These are phyloP conservation scores for Verticillium longisporum DNA, from an alignment of 2,329 filamentous ascomycete genomes.

Conservation along the genomic window DNA sequence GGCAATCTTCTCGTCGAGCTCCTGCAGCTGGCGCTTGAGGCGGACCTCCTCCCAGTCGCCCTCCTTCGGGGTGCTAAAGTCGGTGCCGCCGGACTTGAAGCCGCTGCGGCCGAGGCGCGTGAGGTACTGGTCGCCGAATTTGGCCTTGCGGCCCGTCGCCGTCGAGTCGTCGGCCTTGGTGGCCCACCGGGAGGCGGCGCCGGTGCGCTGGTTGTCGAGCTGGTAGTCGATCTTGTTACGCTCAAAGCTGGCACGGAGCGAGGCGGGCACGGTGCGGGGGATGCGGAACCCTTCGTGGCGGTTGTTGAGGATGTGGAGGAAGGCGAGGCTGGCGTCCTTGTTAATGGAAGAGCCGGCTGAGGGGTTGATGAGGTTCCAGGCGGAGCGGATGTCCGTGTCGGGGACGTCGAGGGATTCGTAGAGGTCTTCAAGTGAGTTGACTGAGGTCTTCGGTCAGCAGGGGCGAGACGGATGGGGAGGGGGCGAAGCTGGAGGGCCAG, in stretches of 20 bases:
- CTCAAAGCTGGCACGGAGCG: slow-evolving; percentile 86
- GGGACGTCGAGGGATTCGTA: slow-evolving; percentile 75
- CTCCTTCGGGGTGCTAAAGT: slow-evolving; percentile 73
- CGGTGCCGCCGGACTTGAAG: slow-evolving; percentile 78
- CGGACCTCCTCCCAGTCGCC: slow-evolving; percentile 93
- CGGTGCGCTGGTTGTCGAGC: slow-evolving; percentile 63
- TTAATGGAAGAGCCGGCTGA: slow-evolving; percentile 76
- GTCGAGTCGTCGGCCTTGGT: slow-evolving; percentile 73
- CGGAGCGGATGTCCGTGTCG: slow-evolving; percentile 76
- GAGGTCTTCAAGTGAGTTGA: slow-evolving; percentile 71
- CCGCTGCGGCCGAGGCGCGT: slow-evolving; percentile 79
- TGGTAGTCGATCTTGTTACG: slow-evolving; percentile 96
- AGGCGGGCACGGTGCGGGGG: slow-evolving; percentile 83
- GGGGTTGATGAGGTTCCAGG: slow-evolving; percentile 97
- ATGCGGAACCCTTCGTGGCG: slow-evolving; percentile 93
- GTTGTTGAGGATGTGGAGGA: slow-evolving; percentile 94
- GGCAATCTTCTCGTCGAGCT: slow-evolving; percentile 81
- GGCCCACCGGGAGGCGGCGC: slow-evolving; percentile 70
- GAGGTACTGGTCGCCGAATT: slow-evolving; percentile 95
- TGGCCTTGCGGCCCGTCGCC: slow-evolving; percentile 81
- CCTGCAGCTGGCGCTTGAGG: slow-evolving; percentile 83
- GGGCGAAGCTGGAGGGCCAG: background rate
- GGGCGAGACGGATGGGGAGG: background rate
- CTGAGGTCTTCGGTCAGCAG: slow-evolving; percentile 32
- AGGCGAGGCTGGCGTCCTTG: slow-evolving; percentile 90